phyloP scores from a whole-genome alignment of 2,329 filamentous ascomycete species.

The Chaetomium olivaceum region DNA sequence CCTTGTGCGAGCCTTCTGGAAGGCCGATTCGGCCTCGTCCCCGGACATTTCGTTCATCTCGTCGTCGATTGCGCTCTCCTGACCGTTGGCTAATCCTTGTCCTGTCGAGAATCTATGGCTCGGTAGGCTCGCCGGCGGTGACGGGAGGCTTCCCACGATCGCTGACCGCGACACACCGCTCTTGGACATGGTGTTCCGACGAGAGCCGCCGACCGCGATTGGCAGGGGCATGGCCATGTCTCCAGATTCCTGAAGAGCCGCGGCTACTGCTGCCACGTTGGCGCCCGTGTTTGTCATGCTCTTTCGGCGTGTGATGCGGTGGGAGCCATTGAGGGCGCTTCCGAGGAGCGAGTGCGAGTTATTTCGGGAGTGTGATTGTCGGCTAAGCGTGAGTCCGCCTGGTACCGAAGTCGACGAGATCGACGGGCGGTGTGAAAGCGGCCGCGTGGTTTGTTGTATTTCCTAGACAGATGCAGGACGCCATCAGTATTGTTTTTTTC shows the following conservation, averaged over 20 bases:
- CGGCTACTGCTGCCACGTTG: conserved; percentile 74
- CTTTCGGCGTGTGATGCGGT: conserved; percentile 90
- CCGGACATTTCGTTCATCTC: conserved; percentile 61
- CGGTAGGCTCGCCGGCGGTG: conserved; percentile 69
- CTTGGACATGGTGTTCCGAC: conserved; percentile 71
- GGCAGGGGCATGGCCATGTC: conserved; percentile 57
- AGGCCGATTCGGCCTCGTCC: conserved; percentile 53
- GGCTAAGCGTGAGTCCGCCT: conserved; percentile 55
- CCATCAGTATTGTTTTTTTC: conserved; percentile 43
- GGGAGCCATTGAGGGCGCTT: conserved; percentile 73
- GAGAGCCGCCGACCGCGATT: conserved; percentile 56
- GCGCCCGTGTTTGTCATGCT: conserved; percentile 77
- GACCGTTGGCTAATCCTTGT: conserved; percentile 51
- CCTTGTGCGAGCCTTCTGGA: conserved; percentile 53
- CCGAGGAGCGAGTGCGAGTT: conserved; percentile 82
- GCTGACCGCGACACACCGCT: conserved; percentile 54
- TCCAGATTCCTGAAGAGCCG: conserved; percentile 68
- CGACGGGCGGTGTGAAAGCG: conserved; percentile 64
- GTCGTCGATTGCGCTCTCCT: conserved; percentile 69
- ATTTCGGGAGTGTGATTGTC: conserved; percentile 68
- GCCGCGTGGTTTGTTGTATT: conserved; percentile 65
- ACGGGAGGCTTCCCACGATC: conserved; percentile 58
- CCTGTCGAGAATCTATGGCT: conserved; percentile 52
- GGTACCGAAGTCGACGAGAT: conserved; percentile 60
- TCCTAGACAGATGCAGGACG: conserved; percentile 48